Base-by-base conservation (phyloP, 345 rosid genomes). In the Pugionium dolabratum region DNA sequence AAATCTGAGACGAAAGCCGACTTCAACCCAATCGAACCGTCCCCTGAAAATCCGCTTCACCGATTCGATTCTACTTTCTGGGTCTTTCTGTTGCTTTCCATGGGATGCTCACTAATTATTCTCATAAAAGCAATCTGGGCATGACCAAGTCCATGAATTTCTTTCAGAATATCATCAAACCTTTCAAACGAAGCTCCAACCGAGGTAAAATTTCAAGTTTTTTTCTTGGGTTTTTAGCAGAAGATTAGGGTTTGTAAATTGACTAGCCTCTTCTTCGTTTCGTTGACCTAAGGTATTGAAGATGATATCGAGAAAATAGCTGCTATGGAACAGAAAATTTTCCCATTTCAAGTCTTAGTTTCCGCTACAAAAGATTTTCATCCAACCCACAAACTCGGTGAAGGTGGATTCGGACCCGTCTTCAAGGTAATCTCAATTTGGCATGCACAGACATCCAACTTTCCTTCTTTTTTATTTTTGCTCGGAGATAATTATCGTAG, bases 351-450 rank as follows among this genome's bases (percentile, higher is more conserved):
- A 66, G 56, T 72, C 25, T 62, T 95, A 69, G 90, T 73, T 37
- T 69, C 84, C 65, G 99, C 97, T 8, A 95, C 99, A 69, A 86
- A 72, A 69, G 66, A 86, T 81, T 95, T 91, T 54, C 79, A 87
- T 74, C 78, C 81, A 7, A 57, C 71, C 63, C 81, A 95, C 65
- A 95, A 83, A 77, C 99, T 95, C 56, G 99, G 99, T 4, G 79
- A 89, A 76, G 99, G 99, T 58, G 99, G 99, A 8, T 95, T 95
- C 75, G 99, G 99, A 4, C 96, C 98, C 5, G 99, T 95, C 51
- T 95, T 54, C 70, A 87, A 67, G 91, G 99, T 88, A 69, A 35
- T 50, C 9, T 49, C n/a, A 41, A 40, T 48, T 32, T 55, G 1
- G 3, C 28, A 48, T 5, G 1, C 36, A 9, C 1, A 49, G 6